Percentiles rank a stretch among this genome's conserved stretches.
phyloP scores from a whole-genome alignment of 495 filamentous ascomycete genomes.

The Lepidopterella palustris region DNA sequence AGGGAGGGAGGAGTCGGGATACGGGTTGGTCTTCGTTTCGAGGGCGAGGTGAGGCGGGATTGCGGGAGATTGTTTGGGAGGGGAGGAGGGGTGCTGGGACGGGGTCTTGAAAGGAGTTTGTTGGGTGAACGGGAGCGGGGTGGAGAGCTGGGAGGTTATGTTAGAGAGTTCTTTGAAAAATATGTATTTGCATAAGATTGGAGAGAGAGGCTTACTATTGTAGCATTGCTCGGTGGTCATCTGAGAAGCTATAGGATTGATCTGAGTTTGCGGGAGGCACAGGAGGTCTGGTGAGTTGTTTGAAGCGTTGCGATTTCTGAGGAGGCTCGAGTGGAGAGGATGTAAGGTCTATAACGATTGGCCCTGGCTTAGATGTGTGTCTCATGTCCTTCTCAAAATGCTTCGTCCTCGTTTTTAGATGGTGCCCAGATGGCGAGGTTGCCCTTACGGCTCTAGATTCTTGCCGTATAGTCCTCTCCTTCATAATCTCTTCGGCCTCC shows the following conservation, averaged over 20 bases:
- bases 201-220: conserved; percentile 15
- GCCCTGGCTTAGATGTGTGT: conserved; percentile 3
- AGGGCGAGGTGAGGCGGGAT: conserved; percentile 45
- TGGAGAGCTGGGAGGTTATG: conserved; percentile 27
- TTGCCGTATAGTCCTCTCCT: conserved; percentile 1
- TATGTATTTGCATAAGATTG: not conserved
- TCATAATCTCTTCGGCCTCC: conserved; percentile 1
- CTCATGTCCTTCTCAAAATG: not conserved
- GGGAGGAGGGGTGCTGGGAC: conserved; percentile 27
- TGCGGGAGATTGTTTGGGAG: conserved; percentile 43
- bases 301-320: not conserved
- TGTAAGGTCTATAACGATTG: conserved; percentile 22
- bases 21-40: conserved; percentile 38
- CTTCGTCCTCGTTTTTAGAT: not conserved
- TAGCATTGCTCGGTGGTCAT: conserved; percentile 19
- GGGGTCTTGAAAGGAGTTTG: conserved; percentile 21
- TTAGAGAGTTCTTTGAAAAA: not conserved
- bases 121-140: conserved; percentile 28
- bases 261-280: conserved; percentile 5
- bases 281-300: not conserved
- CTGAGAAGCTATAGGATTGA: conserved; percentile 26
- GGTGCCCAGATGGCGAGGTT: not conserved
- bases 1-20: conserved; percentile 52
- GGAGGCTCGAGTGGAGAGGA: conserved; percentile 8
- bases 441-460: not conserved